phyloP scores from a whole-genome alignment of 2,329 filamentous ascomycete species.

The Monilinia fructicola region DNA sequence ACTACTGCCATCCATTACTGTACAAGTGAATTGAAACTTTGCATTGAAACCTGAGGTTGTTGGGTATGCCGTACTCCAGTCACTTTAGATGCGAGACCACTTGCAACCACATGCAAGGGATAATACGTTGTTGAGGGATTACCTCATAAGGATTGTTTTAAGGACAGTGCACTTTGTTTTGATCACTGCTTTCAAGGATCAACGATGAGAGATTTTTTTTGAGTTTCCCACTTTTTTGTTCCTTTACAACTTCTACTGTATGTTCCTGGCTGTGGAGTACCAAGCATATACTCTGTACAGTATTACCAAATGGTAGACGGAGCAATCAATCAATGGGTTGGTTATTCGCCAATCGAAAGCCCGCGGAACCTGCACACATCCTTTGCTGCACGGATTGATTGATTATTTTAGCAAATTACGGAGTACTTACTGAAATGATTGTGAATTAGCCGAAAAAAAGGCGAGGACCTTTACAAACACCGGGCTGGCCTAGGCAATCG shows the following conservation, averaged over 20 bases:
- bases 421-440: neutral
- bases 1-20: neutral
- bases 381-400: constrained; percentile 15
- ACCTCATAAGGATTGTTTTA: neutral
- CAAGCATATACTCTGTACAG: neutral
- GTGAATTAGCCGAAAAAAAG: neutral
- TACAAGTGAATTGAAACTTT: neutral
- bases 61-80: neutral
- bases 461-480: constrained; percentile 7
- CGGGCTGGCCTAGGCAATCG: neutral
- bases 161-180: constrained; percentile 19
- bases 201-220: constrained; percentile 9
- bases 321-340: too few relatives aligned
- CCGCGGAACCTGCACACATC: constrained; percentile 20
- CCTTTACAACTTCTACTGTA: neutral
- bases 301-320: constrained; percentile 1
- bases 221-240: constrained; percentile 10
- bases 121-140: neutral
- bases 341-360: constrained; percentile 15
- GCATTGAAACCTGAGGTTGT: constrained; percentile 2
- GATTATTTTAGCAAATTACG: constrained; percentile 16
- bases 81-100: neutral
- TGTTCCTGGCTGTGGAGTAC: constrained; percentile 5
- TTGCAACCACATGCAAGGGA: neutral
- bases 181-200: constrained; percentile 5